Percentiles rank a stretch among this genome's conserved stretches.
Evolutionary conservation across 768 basidiomycete genomes (phyloP).

Genomic region (Pisolithus marmoratus): DNA sequence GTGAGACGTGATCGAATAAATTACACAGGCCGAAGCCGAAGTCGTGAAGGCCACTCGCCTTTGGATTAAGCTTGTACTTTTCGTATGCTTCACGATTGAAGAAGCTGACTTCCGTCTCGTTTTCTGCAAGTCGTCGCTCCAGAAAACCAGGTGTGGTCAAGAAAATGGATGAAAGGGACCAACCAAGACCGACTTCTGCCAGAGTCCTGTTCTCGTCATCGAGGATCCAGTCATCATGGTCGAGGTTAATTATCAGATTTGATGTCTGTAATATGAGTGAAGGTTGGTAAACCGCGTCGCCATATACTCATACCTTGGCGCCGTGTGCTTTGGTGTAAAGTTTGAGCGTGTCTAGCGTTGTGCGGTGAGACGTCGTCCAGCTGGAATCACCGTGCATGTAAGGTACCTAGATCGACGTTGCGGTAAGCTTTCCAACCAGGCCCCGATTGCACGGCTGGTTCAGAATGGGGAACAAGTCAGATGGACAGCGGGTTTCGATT

Average conservation of each 20-base stretch:
- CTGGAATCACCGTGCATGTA: not conserved
- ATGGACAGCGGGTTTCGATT: not conserved
- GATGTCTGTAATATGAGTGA: slow-evolving; percentile 56
- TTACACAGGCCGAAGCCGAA: not conserved
- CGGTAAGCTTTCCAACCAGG: slow-evolving; percentile 89
- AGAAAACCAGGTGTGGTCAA: not conserved
- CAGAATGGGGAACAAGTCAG: slow-evolving; percentile 4
- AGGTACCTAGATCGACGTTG: slow-evolving; percentile 58
- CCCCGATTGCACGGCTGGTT: slow-evolving; percentile 62
- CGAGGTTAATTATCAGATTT: slow-evolving; percentile 96
- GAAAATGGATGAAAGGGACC: slow-evolving; percentile 20
- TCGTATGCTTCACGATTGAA: slow-evolving; percentile 78
- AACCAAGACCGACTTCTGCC: slow-evolving; percentile 73
- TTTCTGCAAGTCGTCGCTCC: slow-evolving; percentile 48
- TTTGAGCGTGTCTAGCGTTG: slow-evolving; percentile 85
- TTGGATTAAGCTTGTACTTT: slow-evolving; percentile 75
- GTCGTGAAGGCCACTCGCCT: slow-evolving; percentile 38
- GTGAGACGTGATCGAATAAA: not conserved
- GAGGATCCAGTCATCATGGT: slow-evolving; percentile 91
- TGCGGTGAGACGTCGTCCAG: slow-evolving; percentile 1
- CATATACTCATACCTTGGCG: slow-evolving; percentile 58
- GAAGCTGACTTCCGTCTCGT: slow-evolving; percentile 93
- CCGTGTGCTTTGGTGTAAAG: slow-evolving; percentile 94
- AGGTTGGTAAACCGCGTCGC: too few species aligned
- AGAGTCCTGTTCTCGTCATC: slow-evolving; percentile 60